These are phyloP conservation scores for Trichophyton benhamiae DNA, from an alignment of 2,329 filamentous ascomycete genomes.

Conservation along the genomic window DNA sequence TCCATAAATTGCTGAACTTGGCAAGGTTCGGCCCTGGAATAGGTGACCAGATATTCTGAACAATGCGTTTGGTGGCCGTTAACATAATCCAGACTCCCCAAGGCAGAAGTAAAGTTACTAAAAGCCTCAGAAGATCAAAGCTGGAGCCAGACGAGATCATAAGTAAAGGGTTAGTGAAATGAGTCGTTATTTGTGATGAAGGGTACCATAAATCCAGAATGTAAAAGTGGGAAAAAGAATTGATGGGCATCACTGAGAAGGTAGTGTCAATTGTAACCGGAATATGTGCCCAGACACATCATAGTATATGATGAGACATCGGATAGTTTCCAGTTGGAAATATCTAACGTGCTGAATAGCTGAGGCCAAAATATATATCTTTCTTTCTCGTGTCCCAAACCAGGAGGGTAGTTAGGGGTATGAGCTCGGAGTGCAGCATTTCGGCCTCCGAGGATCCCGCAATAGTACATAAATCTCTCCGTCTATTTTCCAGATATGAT, in stretches of 20 bases:
- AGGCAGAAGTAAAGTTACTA: not conserved
- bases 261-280: not conserved
- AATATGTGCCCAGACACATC: not conserved
- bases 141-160: not conserved
- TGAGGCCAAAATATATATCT: not conserved
- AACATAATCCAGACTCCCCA: slow-evolving; percentile 3
- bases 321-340: not conserved
- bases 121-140: not conserved
- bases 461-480: not conserved
- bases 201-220: not conserved
- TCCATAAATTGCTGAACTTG: slow-evolving; percentile 12
- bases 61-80: not conserved
- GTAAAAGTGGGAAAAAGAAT: not conserved
- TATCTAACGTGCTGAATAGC: not conserved
- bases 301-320: not conserved
- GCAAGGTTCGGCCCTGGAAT: slow-evolving; percentile 14
- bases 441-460: not conserved
- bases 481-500: not conserved
- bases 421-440: not conserved
- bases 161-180: not conserved
- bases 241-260: not conserved
- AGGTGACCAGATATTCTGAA: slow-evolving; percentile 8
- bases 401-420: not conserved
- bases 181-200: not conserved
- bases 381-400: not conserved